These are phyloP conservation scores for Solanum ossicruentum DNA, from an alignment of 257 asterid species.

Conservation along the genomic window DNA sequence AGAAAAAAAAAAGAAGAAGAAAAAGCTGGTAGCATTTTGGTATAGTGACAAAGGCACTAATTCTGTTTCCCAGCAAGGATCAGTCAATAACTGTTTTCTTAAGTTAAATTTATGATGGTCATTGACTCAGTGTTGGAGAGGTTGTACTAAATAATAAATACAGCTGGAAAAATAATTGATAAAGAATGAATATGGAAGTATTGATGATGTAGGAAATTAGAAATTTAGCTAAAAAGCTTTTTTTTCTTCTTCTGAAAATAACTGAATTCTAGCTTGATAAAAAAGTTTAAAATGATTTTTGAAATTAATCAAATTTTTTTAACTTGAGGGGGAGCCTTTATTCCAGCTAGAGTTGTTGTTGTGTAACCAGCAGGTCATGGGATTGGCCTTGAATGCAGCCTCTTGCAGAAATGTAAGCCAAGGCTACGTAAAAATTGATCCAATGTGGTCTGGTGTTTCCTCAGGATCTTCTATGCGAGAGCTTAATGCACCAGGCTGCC, in stretches of 20 bases:
- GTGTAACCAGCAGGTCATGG: not conserved
- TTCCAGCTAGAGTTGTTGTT: not conserved
- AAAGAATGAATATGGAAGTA: not conserved
- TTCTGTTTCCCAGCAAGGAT: not conserved
- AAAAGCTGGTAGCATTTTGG: not conserved
- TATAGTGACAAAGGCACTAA: not conserved
- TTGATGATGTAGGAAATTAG: not conserved
- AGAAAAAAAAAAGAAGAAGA: not conserved
- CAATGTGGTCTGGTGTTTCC: not conserved
- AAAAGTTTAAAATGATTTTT: not conserved
- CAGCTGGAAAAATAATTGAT: not conserved
- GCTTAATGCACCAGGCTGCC: not conserved
- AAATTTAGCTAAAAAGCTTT: not conserved
- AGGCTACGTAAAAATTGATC: not conserved
- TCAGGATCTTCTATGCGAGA: not conserved
- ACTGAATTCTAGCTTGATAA: not conserved
- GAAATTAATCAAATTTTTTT: not conserved
- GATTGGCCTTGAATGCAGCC: not conserved
- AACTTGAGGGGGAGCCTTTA: not conserved
- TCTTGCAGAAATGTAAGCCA: not conserved
- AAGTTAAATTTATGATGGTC: not conserved
- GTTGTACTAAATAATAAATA: not conserved
- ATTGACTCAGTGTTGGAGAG: not conserved
- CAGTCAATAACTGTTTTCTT: not conserved
- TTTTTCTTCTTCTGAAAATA: not conserved